Conservation (phyloP, 352 stramenopile species). For the Elongisporangium undulatum region DNA sequence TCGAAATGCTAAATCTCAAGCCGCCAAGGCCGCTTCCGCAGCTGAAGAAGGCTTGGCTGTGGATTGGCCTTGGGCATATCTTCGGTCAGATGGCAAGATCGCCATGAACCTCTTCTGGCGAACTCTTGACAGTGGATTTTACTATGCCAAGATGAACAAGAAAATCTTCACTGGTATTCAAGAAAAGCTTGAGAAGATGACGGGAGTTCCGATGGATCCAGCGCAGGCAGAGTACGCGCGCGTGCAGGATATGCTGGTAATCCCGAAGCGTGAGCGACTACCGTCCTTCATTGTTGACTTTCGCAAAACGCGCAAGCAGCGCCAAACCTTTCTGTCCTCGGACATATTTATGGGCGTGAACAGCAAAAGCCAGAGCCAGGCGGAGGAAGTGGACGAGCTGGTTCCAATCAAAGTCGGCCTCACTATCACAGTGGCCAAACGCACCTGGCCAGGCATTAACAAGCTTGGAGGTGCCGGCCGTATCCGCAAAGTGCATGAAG, state of each 20-base stretch:
- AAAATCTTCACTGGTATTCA: conserved; percentile 26
- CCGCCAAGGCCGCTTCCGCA: background rate
- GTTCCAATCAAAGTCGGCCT: conserved; percentile 43
- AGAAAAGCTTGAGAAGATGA: conserved; percentile 25
- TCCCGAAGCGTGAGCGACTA: conserved; percentile 38
- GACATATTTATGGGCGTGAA: conserved; percentile 52
- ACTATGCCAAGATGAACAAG: conserved; percentile 41
- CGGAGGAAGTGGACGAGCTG: conserved; percentile 39
- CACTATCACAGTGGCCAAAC: conserved; percentile 71
- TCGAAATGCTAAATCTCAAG: background rate
- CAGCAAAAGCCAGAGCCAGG: conserved; percentile 23
- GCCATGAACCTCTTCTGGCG: conserved; percentile 84
- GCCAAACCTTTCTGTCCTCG: conserved; percentile 48
- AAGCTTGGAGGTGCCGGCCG: conserved; percentile 75
- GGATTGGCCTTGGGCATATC: conserved; percentile 76
- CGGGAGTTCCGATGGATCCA: conserved; percentile 23
- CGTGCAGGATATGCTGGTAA: conserved; percentile 31
- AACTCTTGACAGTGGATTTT: conserved; percentile 66
- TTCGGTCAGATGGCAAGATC: conserved; percentile 78
- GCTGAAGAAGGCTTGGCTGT: background rate
- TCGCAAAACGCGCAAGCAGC: conserved; percentile 41
- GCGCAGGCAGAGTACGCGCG: conserved; percentile 28
- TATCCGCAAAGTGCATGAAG: conserved; percentile 55
- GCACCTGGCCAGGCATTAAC: conserved; percentile 86
- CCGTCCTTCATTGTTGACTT: conserved; percentile 46